These are phyloP conservation scores for Aurantiochytrium sp. DNA, from an alignment of 108 stramenopile species.

Conservation along the genomic window DNA sequence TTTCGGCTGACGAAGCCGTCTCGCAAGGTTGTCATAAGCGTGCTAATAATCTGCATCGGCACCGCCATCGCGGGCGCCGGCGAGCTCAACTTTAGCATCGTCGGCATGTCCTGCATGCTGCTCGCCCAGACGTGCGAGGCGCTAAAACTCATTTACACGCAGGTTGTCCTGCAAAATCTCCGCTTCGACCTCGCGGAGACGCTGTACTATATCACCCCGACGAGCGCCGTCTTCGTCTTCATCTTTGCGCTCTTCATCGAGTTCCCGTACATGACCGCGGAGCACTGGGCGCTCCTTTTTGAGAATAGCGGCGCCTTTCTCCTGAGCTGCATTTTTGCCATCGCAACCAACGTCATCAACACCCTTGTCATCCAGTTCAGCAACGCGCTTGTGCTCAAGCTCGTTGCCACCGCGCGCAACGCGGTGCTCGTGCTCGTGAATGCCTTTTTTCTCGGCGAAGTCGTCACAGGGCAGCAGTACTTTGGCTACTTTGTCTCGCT, in stretches of 20 bases:
- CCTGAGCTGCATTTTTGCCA: background rate
- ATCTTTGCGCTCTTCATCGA: background rate
- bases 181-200: conserved; percentile 5
- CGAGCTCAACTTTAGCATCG: conserved; percentile 27
- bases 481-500: conserved; percentile 2
- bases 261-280: conserved; percentile 30
- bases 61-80: conserved; percentile 17
- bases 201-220: conserved; percentile 9
- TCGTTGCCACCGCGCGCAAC: conserved; percentile 15
- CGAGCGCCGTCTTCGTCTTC: conserved; percentile 24
- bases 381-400: background rate
- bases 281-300: background rate
- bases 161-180: background rate
- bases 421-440: background rate
- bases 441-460: background rate
- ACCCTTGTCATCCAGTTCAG: conserved; percentile 20
- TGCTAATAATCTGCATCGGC: conserved; percentile 34
- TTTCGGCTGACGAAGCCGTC: conserved; percentile 13
- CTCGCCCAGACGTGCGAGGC: conserved; percentile 20
- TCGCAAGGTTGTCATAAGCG: background rate
- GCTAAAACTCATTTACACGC: conserved; percentile 15
- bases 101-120: conserved; percentile 16
- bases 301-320: background rate
- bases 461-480: background rate
- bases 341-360: conserved; percentile 24